These are phyloP conservation scores for Amauroascus niger DNA, from an alignment of 2,329 filamentous ascomycete genomes.

Conservation along the genomic window DNA sequence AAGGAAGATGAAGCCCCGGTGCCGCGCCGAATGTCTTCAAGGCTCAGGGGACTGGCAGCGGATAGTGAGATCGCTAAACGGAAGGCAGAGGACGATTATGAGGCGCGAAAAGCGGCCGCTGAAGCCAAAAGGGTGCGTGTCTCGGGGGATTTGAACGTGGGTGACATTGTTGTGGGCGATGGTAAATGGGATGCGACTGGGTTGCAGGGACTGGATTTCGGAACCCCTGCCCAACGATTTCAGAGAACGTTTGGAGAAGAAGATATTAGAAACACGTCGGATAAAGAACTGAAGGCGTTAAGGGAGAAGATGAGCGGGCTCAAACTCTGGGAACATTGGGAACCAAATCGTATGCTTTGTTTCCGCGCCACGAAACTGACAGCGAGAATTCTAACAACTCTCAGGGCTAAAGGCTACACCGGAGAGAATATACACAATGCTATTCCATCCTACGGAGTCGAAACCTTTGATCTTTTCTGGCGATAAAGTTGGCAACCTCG, in stretches of 20 bases:
- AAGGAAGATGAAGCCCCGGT: slow-evolving; percentile 47
- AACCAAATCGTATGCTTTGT: slow-evolving; percentile 57
- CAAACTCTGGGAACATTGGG: slow-evolving; percentile 72
- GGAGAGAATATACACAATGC: slow-evolving; percentile 74
- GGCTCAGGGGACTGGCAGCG: slow-evolving; percentile 53
- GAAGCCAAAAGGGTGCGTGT: slow-evolving; percentile 54
- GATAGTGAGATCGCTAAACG: slow-evolving; percentile 59
- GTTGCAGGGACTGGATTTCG: slow-evolving; percentile 51
- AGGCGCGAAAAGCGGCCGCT: slow-evolving; percentile 48
- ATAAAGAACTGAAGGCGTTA: slow-evolving; percentile 63
- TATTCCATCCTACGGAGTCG: slow-evolving; percentile 75
- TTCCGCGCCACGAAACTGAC: not conserved
- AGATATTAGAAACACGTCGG: slow-evolving; percentile 67
- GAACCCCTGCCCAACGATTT: slow-evolving; percentile 60
- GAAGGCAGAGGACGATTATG: slow-evolving; percentile 57
- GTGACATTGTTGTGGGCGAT: slow-evolving; percentile 69
- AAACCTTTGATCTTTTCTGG: slow-evolving; percentile 88
- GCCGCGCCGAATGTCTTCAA: slow-evolving; percentile 52
- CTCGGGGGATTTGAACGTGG: slow-evolving; percentile 60
- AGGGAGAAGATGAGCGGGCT: slow-evolving; percentile 68
- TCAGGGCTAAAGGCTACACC: slow-evolving; percentile 83
- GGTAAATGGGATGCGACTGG: slow-evolving; percentile 62
- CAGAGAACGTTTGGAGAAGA: slow-evolving; percentile 78
- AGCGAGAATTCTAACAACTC: not conserved
- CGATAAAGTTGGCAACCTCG: slow-evolving; percentile 84